phyloP scores from a whole-genome alignment of 164 flowering plant genomes.

The Chimonanthus praecox region DNA sequence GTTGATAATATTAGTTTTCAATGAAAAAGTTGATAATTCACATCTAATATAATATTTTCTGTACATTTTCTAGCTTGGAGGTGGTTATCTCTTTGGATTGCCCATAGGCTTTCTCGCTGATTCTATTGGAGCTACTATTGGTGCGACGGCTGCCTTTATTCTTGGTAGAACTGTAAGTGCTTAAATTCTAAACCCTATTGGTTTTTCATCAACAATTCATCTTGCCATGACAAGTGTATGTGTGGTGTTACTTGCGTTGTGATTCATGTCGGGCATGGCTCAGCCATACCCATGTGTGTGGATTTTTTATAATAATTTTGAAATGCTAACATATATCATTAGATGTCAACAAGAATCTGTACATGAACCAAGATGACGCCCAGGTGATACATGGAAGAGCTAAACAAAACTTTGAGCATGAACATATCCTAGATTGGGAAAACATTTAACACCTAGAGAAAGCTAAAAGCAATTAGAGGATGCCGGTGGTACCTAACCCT shows the following conservation, averaged over 20 bases:
- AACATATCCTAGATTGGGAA: too few relatives aligned
- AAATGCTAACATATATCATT: too few relatives aligned
- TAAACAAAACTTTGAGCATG: too few relatives aligned
- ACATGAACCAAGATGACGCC: too few relatives aligned
- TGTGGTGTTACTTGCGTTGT: not conserved
- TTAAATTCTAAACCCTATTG: not conserved
- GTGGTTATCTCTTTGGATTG: constrained; percentile 95
- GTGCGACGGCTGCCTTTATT: constrained; percentile 89
- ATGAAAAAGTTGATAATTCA: not conserved
- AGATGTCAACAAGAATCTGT: too few relatives aligned
- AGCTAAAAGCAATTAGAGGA: too few relatives aligned
- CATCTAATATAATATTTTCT: not conserved
- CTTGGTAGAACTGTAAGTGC: constrained; percentile 85
- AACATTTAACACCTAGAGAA: too few relatives aligned
- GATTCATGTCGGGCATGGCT: not conserved
- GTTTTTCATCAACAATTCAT: not conserved
- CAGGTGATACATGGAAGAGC: too few relatives aligned
- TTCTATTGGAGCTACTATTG: constrained; percentile 89
- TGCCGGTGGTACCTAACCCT: too few relatives aligned
- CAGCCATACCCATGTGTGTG: not conserved
- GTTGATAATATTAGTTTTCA: too few relatives aligned
- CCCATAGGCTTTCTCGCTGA: constrained; percentile 94
- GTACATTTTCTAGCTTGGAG: constrained; percentile 62
- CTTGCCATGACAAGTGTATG: not conserved
- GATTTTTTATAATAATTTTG: too few relatives aligned